A percentile compares a stretch with the other conserved stretches of the same genome.
phyloP scores from a whole-genome alignment of 805 yeast genomes.

The Ogataea populi-albae region DNA sequence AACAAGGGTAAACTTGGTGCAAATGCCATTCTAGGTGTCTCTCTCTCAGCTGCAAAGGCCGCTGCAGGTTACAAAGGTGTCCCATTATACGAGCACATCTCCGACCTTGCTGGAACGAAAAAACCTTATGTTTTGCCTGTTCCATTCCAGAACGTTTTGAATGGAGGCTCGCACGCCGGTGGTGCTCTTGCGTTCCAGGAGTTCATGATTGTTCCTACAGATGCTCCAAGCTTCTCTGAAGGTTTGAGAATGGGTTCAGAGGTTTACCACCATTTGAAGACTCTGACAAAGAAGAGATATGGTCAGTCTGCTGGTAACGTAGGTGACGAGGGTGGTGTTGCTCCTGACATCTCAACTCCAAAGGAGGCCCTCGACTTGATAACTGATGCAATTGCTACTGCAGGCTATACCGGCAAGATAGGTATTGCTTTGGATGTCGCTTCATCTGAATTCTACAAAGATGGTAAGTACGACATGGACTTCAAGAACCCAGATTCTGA shows the following conservation, averaged over 20 bases:
- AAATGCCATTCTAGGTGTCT: slow-evolving; percentile 97
- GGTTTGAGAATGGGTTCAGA: slow-evolving; percentile 96
- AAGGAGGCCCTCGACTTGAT: slow-evolving; percentile 97
- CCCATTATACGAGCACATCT: slow-evolving; percentile 90
- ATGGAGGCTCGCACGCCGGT: slow-evolving; percentile 99
- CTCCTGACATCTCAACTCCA: slow-evolving; percentile 94
- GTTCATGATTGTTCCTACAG: slow-evolving; percentile 98
- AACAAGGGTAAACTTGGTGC: slow-evolving; percentile 98
- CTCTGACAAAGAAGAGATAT: slow-evolving; percentile 89
- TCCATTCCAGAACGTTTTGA: slow-evolving; percentile 97
- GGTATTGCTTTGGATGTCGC: slow-evolving; percentile 95
- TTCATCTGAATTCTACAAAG: slow-evolving; percentile 95
- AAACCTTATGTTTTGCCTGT: slow-evolving; percentile 93
- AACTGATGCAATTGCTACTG: slow-evolving; percentile 80
- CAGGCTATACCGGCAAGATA: slow-evolving; percentile 94
- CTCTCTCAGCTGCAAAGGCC: slow-evolving; percentile 95
- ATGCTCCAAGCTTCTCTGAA: slow-evolving; percentile 87
- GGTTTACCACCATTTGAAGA: slow-evolving; percentile 95
- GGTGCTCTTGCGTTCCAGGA: slow-evolving; percentile 99
- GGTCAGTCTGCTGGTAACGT: slow-evolving; percentile 99
- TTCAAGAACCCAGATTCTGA: slow-evolving; percentile 97
- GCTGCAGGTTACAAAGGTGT: slow-evolving; percentile 95
- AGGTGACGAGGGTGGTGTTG: slow-evolving; percentile 99
- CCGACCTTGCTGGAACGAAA: slow-evolving; percentile 74
- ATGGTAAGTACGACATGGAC: slow-evolving; percentile 96